Base-by-base conservation (phyloP, 148 eudicot species). In the Rhododendron kiyosumense region DNA sequence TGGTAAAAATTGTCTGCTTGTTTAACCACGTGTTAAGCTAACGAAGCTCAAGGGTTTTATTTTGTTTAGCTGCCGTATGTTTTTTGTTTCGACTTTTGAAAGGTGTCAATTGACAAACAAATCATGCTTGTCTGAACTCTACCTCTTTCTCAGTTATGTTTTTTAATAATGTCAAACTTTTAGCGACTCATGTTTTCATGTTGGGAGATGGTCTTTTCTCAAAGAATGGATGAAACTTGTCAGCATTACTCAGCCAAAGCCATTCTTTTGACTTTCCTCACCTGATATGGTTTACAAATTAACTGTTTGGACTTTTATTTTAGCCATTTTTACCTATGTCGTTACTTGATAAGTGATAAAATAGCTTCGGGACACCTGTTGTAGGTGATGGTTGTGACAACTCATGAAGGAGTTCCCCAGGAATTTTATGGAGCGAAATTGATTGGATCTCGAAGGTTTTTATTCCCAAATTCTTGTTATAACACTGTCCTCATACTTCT, bases 321-420 rank as follows among this genome's bases (percentile, higher is more conserved):
- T 84, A 36, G 28, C 28, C 5, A 24, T 45, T 71, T 46, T 0
- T 51, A 13, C 3, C 26, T 41, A 38, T 52, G 18, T 61, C 61
- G 43, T 28, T 38, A 84, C 13, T 36, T 51, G 49, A 61, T 34
- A 32, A 83, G 52, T 28, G 30, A n/a, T 28, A 38, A 74, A 74
- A 41, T 78, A 81, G 28, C 67, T 84, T 41, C 4, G 69, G 67
- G 52, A 20, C 26, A 12, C 45, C 30, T 46, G 76, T 80, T 88
- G 38, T 87, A 96, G 99, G 99, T 96, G 67, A 92, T 96, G 93
- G 99, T 96, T 86, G 93, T 96, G 84, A 96, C 99, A 63, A 96
- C 99, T 22, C 97, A 95, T 89, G 99, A 95, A 94, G 99, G 99
- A 87, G 96, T 96, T 69, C 99, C 99, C n/a, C 67, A 92, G 61